phyloP scores from a whole-genome alignment of 371 early-diverging fungal genomes.

The Mortierella sp. region DNA sequence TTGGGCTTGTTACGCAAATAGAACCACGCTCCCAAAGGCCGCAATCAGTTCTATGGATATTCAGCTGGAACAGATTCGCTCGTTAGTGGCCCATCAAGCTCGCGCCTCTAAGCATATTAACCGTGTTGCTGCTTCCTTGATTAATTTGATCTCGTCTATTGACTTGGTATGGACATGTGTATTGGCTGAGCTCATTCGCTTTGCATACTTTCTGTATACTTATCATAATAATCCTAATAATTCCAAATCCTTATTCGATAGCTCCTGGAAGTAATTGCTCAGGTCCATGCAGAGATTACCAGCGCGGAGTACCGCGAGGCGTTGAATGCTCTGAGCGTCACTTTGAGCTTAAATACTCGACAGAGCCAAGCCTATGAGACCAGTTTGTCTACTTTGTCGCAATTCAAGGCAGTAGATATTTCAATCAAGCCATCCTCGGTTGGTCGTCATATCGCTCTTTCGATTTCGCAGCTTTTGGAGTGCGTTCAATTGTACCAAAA shows the following conservation, averaged over 20 bases:
- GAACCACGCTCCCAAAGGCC: constrained; percentile 53
- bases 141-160: constrained; percentile 45
- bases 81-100: constrained; percentile 49
- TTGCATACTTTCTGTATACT: background rate
- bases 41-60: constrained; percentile 53
- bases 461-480: constrained; percentile 30
- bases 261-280: constrained; percentile 45
- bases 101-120: constrained; percentile 42
- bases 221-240: background rate
- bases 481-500: constrained; percentile 34
- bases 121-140: constrained; percentile 54
- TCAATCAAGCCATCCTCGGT: constrained; percentile 41
- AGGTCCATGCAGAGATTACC: constrained; percentile 38
- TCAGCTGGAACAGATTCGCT: constrained; percentile 52
- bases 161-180: constrained; percentile 33
- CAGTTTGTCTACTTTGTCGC: constrained; percentile 12
- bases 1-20: background rate
- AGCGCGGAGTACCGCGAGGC: constrained; percentile 24
- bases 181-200: background rate
- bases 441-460: constrained; percentile 32
- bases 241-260: constrained; percentile 9
- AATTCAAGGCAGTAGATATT: constrained; percentile 25
- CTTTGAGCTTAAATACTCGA: constrained; percentile 26
- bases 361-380: constrained; percentile 23
- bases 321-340: constrained; percentile 10